Evolutionary conservation across 768 basidiomycete species (phyloP), one percentile per base, ranked within the genome.

Genomic region (Leucocoprinus sp.): DNA sequence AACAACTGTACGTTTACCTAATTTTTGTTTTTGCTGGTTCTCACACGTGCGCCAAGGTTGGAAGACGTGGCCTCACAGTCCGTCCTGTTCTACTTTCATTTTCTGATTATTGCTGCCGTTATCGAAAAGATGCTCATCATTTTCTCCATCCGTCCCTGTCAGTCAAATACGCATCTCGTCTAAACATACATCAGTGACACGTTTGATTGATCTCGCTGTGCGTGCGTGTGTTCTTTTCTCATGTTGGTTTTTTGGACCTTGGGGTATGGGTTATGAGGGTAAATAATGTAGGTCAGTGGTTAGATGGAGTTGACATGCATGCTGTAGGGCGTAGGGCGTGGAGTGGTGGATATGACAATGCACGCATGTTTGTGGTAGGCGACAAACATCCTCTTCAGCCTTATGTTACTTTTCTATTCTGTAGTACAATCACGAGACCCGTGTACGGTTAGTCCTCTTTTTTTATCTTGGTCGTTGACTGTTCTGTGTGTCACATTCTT

Each of bases 31-130:
- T n/a, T 27, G 27, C 23, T 47, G 7, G 12, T 11, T 11, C 5
- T 18, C 12, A 21, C 26, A 28, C 21, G 23, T 29, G 8, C 24
- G 33, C 17, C n/a, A n/a, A 35, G 39, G 40, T 27, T 41, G 26
- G 40, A 49, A 35, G 48, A 48, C 31, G 47, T 29, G 37, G 40
- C 42, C 42, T 45, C 17, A 46, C 50, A 48, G 46, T 43, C 44
- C 45, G 46, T 51, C 46, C 44, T 37, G 31, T 46, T 43, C 46
- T 34, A 42, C n/a, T n/a, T n/a, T 47, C 35, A 42, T 36, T 17
- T 21, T 38, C 17, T 29, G 12, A 8, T n/a, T 31, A 31, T 11
- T 4, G 9, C 19, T 36, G 31, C 39, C 33, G 38, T 31, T 26
- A 21, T 31, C 28, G 18, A 27, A 19, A 22, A 38, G 21, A 27